Base-by-base conservation (phyloP, 257 asterid species). In the Nemophila menziesii region DNA sequence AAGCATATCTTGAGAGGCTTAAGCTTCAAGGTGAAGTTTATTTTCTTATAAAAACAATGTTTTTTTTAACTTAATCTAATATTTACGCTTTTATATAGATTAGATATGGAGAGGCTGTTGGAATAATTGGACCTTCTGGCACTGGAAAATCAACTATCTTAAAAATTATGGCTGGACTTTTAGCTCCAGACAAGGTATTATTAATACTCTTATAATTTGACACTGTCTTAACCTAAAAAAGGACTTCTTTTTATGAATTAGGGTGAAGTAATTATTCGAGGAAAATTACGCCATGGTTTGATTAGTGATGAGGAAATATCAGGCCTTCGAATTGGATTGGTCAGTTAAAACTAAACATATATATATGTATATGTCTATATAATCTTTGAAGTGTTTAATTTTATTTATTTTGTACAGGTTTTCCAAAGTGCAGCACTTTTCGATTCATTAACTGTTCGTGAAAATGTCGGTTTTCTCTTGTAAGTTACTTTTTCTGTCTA, bases 71-170 rank as follows among this genome's bases (percentile, higher is more conserved):
- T 5, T 40, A 40, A 17, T 11, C 10, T 40, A 40, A 17, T 40
- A 40, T 60, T 51, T 29, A 55, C 44, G 36, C 16, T 48, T 40
- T 46, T 50, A 46, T 72, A 70, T 73, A 84, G 98, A 89, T 89
- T 69, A 80, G 87, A 72, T 93, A 76, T 67, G 98, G 98, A 51
- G 98, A 89, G 70, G 98, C 98, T 68, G 86, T 89, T 49, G 98
- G 98, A 51, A 84, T 89, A 56, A 84, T 89, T 71, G 99, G 99
- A 61, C 99, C 99, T 57, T 90, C 99, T 52, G 99, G 96, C 55
- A 90, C 99, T 11, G 99, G 99, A 43, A 90, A 90, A 61, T 90
- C 99, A 22, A 90, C 99, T 45, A 79, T 90, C 43, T 74, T 90
- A 71, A 90, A 90, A 80, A 77, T 90, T 61, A 81, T 90, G 71